phyloP scores from a whole-genome alignment of 1,284 basidiomycete genomes.

The Ganoderma meredithae region DNA sequence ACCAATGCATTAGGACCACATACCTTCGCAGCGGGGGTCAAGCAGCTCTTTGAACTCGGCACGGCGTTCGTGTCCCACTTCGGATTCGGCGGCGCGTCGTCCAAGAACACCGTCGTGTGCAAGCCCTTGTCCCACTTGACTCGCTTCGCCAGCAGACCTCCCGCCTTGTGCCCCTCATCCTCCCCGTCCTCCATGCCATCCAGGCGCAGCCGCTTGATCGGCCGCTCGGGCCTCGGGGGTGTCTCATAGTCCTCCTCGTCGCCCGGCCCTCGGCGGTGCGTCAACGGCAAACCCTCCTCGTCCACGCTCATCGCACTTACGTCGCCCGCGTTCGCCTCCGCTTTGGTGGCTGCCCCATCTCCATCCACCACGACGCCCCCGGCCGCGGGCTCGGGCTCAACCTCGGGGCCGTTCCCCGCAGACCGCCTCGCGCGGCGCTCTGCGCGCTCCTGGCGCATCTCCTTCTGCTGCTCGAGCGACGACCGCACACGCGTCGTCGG shows the following conservation, averaged over 20 bases:
- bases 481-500: constrained; percentile 80
- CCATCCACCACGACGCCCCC: neutral
- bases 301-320: constrained; percentile 39
- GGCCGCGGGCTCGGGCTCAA: neutral
- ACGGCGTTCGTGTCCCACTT: constrained; percentile 52
- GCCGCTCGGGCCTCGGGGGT: constrained; percentile 54
- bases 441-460: constrained; percentile 74
- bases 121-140: constrained; percentile 86
- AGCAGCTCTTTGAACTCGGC: constrained; percentile 63
- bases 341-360: constrained; percentile 17
- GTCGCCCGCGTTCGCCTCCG: constrained; percentile 32
- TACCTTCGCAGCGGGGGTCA: constrained; percentile 73
- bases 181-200: constrained; percentile 42
- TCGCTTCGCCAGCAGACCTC: constrained; percentile 69
- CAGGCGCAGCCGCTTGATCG: constrained; percentile 44
- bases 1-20: constrained; percentile 14
- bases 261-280: constrained; percentile 71
- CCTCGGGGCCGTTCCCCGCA: constrained; percentile 45
- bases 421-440: constrained; percentile 62
- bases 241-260: constrained; percentile 86
- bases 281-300: constrained; percentile 39
- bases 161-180: constrained; percentile 62
- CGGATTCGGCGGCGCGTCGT: constrained; percentile 61
- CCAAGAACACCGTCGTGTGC: constrained; percentile 64
- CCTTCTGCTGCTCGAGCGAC: constrained; percentile 72